These are phyloP conservation scores for Psilocybe cubensis DNA, from an alignment of 768 basidiomycete species.

Conservation along the genomic window DNA sequence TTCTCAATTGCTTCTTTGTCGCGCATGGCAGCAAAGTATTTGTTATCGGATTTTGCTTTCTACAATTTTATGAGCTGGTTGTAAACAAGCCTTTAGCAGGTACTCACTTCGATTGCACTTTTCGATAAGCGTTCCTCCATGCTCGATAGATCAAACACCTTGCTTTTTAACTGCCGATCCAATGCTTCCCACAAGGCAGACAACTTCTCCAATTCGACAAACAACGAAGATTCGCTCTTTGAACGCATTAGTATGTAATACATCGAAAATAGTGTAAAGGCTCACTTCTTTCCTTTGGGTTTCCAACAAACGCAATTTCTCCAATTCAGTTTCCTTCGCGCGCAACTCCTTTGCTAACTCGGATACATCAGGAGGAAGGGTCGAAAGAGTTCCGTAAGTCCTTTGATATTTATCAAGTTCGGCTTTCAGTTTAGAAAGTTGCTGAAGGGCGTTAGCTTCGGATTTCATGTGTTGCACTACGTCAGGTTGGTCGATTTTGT, in stretches of 20 bases:
- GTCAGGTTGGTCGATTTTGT: slow-evolving; percentile 57
- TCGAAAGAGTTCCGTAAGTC: slow-evolving; percentile 61
- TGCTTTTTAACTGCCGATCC: slow-evolving; percentile 80
- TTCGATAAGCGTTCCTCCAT: slow-evolving; percentile 77
- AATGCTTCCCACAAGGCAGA: slow-evolving; percentile 87
- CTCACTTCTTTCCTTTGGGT: slow-evolving; percentile 68
- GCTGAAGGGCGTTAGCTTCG: slow-evolving; percentile 54
- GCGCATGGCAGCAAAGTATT: slow-evolving; percentile 89
- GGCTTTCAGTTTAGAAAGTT: slow-evolving; percentile 45
- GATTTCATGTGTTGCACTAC: slow-evolving; percentile 48
- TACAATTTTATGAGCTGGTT: slow-evolving; percentile 32
- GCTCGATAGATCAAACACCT: slow-evolving; percentile 78
- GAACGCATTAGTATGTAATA: slow-evolving; percentile 11
- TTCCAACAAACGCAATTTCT: slow-evolving; percentile 61
- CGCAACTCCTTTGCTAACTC: slow-evolving; percentile 58
- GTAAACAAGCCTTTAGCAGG: not conserved
- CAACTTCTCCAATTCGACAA: slow-evolving; percentile 82
- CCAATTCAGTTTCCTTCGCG: slow-evolving; percentile 70
- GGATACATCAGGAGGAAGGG: slow-evolving; percentile 52
- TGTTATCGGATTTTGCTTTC: slow-evolving; percentile 97
- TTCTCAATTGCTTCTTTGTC: slow-evolving; percentile 82
- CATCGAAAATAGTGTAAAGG: not conserved
- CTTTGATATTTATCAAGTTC: slow-evolving; percentile 65
- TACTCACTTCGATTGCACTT: slow-evolving; percentile 66
- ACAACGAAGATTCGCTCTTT: slow-evolving; percentile 77